Conservation (phyloP, 2,329 filamentous ascomycete genomes). For the Aspergillus versicolor region DNA sequence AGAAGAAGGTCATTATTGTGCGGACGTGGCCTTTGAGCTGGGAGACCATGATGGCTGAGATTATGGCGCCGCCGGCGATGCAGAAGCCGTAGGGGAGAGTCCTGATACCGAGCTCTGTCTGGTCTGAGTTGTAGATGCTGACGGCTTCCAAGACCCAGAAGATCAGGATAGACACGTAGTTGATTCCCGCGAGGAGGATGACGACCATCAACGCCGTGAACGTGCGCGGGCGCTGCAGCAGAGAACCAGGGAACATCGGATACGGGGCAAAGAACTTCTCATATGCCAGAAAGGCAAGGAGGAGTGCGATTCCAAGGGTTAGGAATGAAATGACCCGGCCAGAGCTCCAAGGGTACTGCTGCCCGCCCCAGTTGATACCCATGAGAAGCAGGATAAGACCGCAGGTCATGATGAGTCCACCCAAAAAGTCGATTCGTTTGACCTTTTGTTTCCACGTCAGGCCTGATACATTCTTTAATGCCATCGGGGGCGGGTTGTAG, state of each 20-base stretch:
- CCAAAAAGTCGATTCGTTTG: not conserved
- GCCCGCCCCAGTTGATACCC: constrained; percentile 1
- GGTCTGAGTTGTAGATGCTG: not conserved
- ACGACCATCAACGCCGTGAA: constrained; percentile 7
- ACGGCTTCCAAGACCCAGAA: constrained; percentile 6
- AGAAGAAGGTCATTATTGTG: constrained; percentile 1
- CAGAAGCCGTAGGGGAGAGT: constrained; percentile 7
- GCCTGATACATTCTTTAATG: not conserved
- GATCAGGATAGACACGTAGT: constrained; percentile 6
- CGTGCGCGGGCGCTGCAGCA: not conserved
- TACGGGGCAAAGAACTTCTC: not conserved
- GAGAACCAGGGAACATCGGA: constrained; percentile 5
- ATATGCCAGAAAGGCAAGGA: not conserved
- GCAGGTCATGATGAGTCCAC: not conserved
- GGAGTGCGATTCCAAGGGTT: not conserved
- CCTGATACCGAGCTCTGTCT: not conserved
- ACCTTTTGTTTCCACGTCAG: not conserved
- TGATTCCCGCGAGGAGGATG: constrained; percentile 8
- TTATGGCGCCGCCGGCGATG: constrained; percentile 4
- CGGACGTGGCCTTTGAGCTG: constrained; percentile 1
- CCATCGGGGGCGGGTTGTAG: not conserved
- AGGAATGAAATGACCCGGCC: not conserved
- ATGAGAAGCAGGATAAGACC: constrained; percentile 5
- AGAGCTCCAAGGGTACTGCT: constrained; percentile 2
- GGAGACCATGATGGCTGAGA: constrained; percentile 4